Conservation (phyloP, 768 basidiomycete genomes). For the Suillus weaverae region DNA sequence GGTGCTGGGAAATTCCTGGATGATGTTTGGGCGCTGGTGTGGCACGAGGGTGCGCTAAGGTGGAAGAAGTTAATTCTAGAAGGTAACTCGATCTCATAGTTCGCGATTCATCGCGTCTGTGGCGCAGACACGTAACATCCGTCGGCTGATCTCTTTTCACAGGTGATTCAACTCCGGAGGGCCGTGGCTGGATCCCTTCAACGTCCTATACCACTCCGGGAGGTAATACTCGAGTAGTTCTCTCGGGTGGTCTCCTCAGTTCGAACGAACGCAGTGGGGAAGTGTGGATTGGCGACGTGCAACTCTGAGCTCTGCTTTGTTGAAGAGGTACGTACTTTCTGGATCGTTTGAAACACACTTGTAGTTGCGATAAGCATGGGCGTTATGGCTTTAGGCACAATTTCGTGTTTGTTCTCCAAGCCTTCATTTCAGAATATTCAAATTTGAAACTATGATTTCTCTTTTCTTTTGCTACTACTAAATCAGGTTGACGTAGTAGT, state of each 20-base stretch:
- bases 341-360: not conserved
- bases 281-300: slow-evolving; percentile 41
- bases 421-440: not conserved
- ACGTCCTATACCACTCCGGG: slow-evolving; percentile 24
- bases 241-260: slow-evolving; percentile 42
- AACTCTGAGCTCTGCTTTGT: slow-evolving; percentile 10
- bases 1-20: slow-evolving; percentile 42
- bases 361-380: not conserved
- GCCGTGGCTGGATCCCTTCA: slow-evolving; percentile 46
- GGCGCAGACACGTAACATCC: not conserved
- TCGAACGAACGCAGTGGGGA: slow-evolving; percentile 43
- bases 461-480: not conserved
- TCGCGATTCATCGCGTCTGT: not conserved
- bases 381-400: not conserved
- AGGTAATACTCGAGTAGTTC: slow-evolving; percentile 28
- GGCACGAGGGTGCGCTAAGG: slow-evolving; percentile 14
- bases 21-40: slow-evolving; percentile 39
- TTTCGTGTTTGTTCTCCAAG: not conserved
- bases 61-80: slow-evolving; percentile 28
- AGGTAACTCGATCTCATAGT: slow-evolving; percentile 5
- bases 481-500: not conserved
- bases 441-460: not conserved
- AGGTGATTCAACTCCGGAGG: slow-evolving; percentile 24
- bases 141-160: not conserved
- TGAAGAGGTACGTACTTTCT: not conserved